A percentile compares a stretch with the other conserved stretches of the same genome.
These are phyloP conservation scores for Kitagawia praeruptora DNA, from an alignment of 129 eudicot species.

Conservation along the genomic window DNA sequence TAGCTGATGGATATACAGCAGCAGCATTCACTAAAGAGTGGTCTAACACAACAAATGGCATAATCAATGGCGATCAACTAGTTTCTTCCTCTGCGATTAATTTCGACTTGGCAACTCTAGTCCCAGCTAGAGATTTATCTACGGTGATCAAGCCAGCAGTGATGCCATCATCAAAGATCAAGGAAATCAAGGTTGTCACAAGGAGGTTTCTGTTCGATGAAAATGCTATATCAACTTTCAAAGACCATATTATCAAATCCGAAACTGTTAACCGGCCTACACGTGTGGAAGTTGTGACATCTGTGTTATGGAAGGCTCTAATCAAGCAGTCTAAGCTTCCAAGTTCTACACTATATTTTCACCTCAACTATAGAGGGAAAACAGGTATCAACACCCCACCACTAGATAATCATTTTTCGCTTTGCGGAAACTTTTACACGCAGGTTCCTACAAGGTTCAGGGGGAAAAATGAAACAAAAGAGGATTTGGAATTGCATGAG, in stretches of 20 bases:
- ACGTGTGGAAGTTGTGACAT: constrained; percentile 8
- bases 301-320: background rate
- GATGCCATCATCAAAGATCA: background rate
- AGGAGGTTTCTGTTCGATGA: constrained; percentile 9
- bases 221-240: background rate
- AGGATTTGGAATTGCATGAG: background rate
- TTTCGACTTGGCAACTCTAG: background rate
- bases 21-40: background rate
- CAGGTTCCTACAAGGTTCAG: constrained; percentile 1
- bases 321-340: background rate
- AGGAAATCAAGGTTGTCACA: background rate
- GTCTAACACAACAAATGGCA: background rate
- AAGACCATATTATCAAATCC: background rate
- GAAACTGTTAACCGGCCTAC: background rate
- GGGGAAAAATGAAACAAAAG: background rate
- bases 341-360: background rate
- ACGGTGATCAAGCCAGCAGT: background rate
- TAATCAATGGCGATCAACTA: background rate
- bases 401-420: background rate
- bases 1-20: constrained; percentile 14
- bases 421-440: constrained; percentile 3
- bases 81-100: background rate
- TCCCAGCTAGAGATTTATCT: background rate
- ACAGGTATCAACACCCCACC: background rate
- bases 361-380: constrained; percentile 4